These are phyloP conservation scores for Backusella tuberculispora DNA, from an alignment of 192 early-diverging fungal genomes.

Conservation along the genomic window DNA sequence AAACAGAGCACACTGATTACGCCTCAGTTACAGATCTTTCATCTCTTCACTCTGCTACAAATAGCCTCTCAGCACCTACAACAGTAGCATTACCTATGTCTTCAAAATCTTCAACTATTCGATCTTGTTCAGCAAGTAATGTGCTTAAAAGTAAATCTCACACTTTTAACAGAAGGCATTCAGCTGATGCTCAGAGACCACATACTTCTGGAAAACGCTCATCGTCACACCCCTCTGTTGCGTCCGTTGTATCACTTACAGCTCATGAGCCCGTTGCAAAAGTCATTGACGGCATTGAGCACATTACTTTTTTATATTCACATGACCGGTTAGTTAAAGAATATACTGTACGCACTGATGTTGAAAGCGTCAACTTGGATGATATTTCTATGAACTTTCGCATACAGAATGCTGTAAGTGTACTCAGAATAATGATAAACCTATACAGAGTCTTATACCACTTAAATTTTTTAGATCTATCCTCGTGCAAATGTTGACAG, in stretches of 20 bases:
- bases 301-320: constrained; percentile 42
- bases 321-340: constrained; percentile 35
- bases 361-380: constrained; percentile 28
- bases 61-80: not conserved
- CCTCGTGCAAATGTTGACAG: constrained; percentile 62
- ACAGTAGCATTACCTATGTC: not conserved
- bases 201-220: constrained; percentile 14
- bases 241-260: constrained; percentile 35
- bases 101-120: not conserved
- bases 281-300: constrained; percentile 31
- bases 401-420: constrained; percentile 35
- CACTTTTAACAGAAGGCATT: constrained; percentile 7
- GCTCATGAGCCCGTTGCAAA: constrained; percentile 35
- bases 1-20: not conserved
- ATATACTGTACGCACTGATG: constrained; percentile 39
- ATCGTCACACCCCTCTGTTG: constrained; percentile 32
- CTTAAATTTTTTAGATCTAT: constrained; percentile 56
- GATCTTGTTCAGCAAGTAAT: no score
- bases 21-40: not conserved
- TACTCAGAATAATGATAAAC: not conserved
- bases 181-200: not conserved
- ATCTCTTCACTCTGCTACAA: not conserved
- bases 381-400: constrained; percentile 28
- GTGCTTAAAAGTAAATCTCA: not conserved
- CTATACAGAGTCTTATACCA: not conserved